These are phyloP conservation scores for Arachis hypogaea DNA, from an alignment of 306 rosid genomes.

Conservation along the genomic window DNA sequence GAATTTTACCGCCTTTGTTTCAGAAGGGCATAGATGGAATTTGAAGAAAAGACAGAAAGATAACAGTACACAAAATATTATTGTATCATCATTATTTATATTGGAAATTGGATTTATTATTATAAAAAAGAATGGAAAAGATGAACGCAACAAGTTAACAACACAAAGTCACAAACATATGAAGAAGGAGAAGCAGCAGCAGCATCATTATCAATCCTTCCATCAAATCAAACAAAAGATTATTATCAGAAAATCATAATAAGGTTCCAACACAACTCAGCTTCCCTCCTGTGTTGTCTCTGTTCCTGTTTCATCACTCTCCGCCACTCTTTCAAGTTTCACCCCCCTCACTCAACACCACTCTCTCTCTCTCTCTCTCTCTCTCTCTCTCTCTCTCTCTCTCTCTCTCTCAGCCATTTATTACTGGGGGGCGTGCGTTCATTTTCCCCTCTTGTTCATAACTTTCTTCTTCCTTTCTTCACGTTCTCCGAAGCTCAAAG, in stretches of 20 bases:
- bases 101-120: neutral
- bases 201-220: conserved; percentile 8
- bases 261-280: neutral
- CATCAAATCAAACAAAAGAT: conserved; percentile 43
- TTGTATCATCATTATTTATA: neutral
- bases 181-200: neutral
- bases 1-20: conserved; percentile 13
- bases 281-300: conserved; percentile 34
- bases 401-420: conserved; percentile 26
- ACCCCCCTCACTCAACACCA: neutral
- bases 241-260: conserved; percentile 7
- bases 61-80: neutral
- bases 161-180: neutral
- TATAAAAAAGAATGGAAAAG: neutral
- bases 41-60: neutral
- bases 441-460: neutral
- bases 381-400: neutral
- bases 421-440: conserved; percentile 27
- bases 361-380: neutral
- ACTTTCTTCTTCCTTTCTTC: neutral
- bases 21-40: neutral
- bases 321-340: neutral
- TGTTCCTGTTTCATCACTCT: conserved; percentile 7
- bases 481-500: conserved; percentile 24
- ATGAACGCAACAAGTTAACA: conserved; percentile 5